These are phyloP conservation scores for Boletus subcaerulescens DNA, from an alignment of 768 basidiomycete genomes.

Conservation along the genomic window DNA sequence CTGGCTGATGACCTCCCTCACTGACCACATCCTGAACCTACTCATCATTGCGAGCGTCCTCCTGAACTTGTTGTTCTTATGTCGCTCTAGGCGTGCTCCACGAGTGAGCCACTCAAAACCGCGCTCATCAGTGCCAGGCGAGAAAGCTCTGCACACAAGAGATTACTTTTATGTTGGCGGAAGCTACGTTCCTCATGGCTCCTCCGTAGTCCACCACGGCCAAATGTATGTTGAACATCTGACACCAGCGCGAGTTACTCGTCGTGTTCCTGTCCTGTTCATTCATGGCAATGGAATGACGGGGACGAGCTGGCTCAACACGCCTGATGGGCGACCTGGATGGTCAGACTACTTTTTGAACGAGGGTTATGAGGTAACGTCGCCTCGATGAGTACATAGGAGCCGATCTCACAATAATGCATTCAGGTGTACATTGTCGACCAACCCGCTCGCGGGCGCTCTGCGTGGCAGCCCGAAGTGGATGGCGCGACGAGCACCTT, in stretches of 20 bases:
- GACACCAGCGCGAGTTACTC: constrained; percentile 37
- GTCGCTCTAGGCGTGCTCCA: neutral
- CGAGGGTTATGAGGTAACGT: constrained; percentile 47
- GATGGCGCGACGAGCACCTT: constrained; percentile 37
- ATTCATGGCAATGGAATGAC: constrained; percentile 55
- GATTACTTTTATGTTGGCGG: constrained; percentile 50
- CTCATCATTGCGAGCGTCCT: constrained; percentile 13
- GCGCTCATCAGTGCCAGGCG: neutral
- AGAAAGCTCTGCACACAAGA: constrained; percentile 43
- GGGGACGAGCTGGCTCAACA: constrained; percentile 50
- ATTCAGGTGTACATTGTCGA: constrained; percentile 44
- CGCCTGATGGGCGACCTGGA: constrained; percentile 51
- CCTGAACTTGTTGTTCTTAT: constrained; percentile 20
- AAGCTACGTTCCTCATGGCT: constrained; percentile 34
- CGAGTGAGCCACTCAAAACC: neutral
- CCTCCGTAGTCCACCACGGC: constrained; percentile 38
- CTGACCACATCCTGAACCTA: constrained; percentile 1
- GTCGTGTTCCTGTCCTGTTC: constrained; percentile 42
- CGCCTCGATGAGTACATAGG: neutral
- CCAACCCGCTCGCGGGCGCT: constrained; percentile 45
- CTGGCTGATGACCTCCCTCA: constrained; percentile 7
- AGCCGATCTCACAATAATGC: neutral
- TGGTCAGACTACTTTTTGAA: constrained; percentile 56
- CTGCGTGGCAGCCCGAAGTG: constrained; percentile 38
- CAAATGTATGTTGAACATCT: constrained; percentile 56